Evolutionary conservation across 2,329 filamentous ascomycete species (phyloP).

Genomic region (Colletotrichum paranaense): DNA sequence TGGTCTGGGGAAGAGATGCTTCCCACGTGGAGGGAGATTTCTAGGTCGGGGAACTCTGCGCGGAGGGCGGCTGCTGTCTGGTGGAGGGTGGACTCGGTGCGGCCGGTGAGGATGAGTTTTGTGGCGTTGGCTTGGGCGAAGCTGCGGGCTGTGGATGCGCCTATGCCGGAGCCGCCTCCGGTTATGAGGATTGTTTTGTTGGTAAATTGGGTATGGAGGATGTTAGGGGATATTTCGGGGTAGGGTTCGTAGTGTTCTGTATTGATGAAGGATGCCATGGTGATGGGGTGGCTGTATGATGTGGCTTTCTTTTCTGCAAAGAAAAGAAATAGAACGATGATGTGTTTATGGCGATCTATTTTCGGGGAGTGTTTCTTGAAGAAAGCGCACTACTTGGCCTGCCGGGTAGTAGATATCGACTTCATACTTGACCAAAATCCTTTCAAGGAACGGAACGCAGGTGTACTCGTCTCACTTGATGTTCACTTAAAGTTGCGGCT

Average conservation of each 20-base stretch:
- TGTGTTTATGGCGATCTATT: no score
- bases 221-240: background rate
- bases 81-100: slow-evolving; percentile 43
- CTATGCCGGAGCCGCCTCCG: slow-evolving; percentile 41
- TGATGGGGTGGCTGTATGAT: background rate
- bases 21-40: background rate
- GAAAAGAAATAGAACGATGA: no score
- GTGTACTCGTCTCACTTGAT: background rate
- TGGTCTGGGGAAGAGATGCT: background rate
- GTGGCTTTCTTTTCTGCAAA: background rate
- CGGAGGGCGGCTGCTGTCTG: background rate
- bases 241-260: background rate
- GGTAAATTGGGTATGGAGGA: background rate
- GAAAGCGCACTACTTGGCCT: no score
- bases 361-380: no score
- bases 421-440: background rate
- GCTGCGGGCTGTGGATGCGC: slow-evolving; percentile 71
- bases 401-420: background rate
- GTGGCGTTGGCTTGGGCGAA: slow-evolving; percentile 56
- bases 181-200: background rate
- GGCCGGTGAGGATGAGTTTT: slow-evolving; percentile 51
- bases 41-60: background rate
- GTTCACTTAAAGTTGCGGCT: background rate
- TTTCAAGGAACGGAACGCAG: background rate
- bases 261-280: background rate